A percentile compares a stretch with the other conserved stretches of the same genome.
phyloP scores from a whole-genome alignment of 345 rosid species.

The Hibiscus mutabilis region DNA sequence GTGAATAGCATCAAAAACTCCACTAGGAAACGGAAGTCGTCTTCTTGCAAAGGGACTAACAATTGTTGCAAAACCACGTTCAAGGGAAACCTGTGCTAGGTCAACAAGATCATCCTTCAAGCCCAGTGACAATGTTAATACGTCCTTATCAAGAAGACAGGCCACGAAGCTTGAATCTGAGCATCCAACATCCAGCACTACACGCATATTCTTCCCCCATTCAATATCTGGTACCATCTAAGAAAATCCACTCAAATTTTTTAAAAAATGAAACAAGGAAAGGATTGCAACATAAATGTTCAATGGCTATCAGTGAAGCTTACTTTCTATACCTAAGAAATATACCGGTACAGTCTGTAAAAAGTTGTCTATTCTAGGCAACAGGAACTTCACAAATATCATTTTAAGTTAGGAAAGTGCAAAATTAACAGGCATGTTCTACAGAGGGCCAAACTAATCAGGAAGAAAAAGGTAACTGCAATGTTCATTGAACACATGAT shows the following conservation, averaged over 20 bases:
- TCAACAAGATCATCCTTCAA: slow-evolving; percentile 89
- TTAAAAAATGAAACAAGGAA: slow-evolving; percentile 8
- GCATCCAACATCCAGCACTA: slow-evolving; percentile 80
- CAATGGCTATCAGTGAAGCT: not conserved
- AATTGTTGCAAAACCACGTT: slow-evolving; percentile 79
- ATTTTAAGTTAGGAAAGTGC: not conserved
- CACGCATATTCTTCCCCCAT: slow-evolving; percentile 96
- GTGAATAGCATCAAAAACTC: slow-evolving; percentile 82
- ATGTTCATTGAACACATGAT: not conserved
- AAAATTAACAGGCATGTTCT: not conserved
- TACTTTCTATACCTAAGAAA: not conserved
- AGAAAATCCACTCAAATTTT: slow-evolving; percentile 32
- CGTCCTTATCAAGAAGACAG: slow-evolving; percentile 72
- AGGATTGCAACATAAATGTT: not conserved
- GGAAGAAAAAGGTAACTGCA: not conserved
- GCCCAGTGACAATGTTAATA: slow-evolving; percentile 68
- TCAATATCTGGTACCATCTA: slow-evolving; percentile 99
- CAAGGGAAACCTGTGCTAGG: slow-evolving; percentile 82
- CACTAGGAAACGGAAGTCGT: slow-evolving; percentile 91
- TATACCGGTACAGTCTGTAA: not conserved
- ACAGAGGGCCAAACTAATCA: not conserved
- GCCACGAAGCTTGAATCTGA: slow-evolving; percentile 66
- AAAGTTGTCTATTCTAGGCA: not conserved
- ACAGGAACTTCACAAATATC: not conserved
- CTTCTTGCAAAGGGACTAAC: slow-evolving; percentile 64